Conservation (phyloP, 176 grass and related monocot species). For the Carex pumila region DNA sequence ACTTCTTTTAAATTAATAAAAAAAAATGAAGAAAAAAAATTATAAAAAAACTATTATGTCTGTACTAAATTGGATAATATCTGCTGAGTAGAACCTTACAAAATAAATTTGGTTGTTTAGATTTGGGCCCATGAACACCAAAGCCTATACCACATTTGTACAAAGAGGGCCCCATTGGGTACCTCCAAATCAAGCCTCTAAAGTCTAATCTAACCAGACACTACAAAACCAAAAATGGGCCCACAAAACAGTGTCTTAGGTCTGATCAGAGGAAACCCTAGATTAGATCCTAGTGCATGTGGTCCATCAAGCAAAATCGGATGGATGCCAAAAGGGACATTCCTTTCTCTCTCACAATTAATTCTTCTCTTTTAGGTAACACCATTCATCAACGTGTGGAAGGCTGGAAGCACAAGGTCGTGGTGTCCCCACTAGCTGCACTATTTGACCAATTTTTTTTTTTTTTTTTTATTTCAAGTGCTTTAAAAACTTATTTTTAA, state of each 20-base stretch:
- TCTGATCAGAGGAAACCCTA: background rate
- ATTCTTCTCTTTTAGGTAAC: background rate
- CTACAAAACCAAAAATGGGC: background rate
- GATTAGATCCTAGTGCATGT: background rate
- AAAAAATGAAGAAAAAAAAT: background rate
- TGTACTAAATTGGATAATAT: conserved; percentile 6
- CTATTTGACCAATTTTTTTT: background rate
- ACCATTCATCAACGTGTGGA: conserved; percentile 6
- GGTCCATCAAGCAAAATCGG: background rate
- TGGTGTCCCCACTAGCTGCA: background rate
- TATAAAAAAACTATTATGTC: background rate
- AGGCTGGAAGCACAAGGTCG: no score
- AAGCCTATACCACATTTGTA: background rate
- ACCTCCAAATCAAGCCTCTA: conserved; percentile 7
- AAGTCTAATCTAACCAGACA: background rate
- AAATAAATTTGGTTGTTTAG: background rate
- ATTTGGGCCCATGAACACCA: conserved; percentile 3
- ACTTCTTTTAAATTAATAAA: background rate
- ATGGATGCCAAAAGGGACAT: background rate
- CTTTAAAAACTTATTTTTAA: no score
- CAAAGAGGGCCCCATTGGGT: background rate
- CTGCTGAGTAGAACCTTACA: background rate
- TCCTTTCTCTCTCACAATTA: background rate
- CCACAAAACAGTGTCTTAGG: background rate
- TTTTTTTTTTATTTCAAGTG: no score